These are phyloP conservation scores for Mortierella claussenii DNA, from an alignment of 192 early-diverging fungal genomes.

Conservation along the genomic window DNA sequence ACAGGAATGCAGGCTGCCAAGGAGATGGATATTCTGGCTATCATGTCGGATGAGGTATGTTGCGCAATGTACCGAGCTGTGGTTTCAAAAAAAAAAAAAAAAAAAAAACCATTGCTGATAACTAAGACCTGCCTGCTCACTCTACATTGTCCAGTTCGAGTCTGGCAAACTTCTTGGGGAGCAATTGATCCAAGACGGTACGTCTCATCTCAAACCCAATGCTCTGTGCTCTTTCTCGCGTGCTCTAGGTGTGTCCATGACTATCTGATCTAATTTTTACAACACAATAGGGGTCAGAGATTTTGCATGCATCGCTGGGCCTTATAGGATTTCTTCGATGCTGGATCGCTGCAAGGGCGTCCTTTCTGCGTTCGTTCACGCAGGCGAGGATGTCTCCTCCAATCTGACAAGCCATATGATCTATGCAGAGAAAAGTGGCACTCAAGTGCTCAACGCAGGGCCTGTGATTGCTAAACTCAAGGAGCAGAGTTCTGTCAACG, in stretches of 20 bases:
- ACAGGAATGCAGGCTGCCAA: constrained; percentile 34
- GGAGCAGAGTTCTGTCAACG: constrained; percentile 4
- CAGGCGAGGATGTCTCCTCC: constrained; percentile 2
- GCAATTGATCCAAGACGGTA: constrained; percentile 24
- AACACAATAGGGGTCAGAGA: constrained; percentile 44
- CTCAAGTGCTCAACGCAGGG: neutral
- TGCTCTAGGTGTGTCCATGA: too few relatives aligned
- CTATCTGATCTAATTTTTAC: too few relatives aligned
- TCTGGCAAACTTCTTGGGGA: constrained; percentile 34
- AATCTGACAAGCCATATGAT: constrained; percentile 23
- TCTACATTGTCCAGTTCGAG: constrained; percentile 7
- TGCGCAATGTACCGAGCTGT: neutral
- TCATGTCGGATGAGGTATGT: constrained; percentile 45
- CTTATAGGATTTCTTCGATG: constrained; percentile 3
- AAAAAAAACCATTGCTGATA: neutral
- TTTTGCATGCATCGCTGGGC: constrained; percentile 41
- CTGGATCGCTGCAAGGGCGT: constrained; percentile 44
- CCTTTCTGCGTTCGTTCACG: constrained; percentile 13
- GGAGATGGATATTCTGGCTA: constrained; percentile 26
- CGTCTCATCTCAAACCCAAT: too few relatives aligned
- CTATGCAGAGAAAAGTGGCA: constrained; percentile 10
- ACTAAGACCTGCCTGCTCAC: neutral
- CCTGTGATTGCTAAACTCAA: neutral
- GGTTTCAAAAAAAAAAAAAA: neutral
- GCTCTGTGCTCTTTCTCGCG: too few relatives aligned